Evolutionary conservation across 2,329 filamentous ascomycete genomes (phyloP), one percentile per base, ranked within the genome.

Genomic region (Cordyceps sp.): DNA sequence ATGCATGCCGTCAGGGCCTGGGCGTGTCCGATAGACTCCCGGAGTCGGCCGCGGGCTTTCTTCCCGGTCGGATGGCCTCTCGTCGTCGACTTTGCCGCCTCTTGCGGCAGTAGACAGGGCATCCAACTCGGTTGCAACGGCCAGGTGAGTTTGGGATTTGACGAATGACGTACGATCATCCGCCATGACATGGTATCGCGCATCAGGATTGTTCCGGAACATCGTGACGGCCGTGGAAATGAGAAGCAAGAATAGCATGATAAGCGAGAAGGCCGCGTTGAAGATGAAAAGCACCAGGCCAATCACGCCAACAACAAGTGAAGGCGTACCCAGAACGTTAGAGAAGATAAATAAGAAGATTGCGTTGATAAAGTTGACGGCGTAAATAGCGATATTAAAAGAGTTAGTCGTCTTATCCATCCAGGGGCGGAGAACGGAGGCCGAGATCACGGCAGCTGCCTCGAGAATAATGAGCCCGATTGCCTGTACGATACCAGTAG

Each of bases 351-450:
- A 64, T 22, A 94, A 62, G 62, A 93, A 92, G 52, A 94, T 76
- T 34, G 78, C 70, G 57, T 90, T 93, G 47, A 94, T 54, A 54
- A 94, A 93, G 64, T 93, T 94, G 56, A 93, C 66, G 29, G 73
- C 78, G 39, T 75, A 79, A 46, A 94, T 94, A 37, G 84, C 72
- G 47, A 96, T 93, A 60, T 94, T 94, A 68, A 93, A 93, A 30
- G 78, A 77, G 56, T 94, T 96, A 38, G 84, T 93, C 61, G 86
- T 88, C 73, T 93, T 93, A 66, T 94, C 88, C 88, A 96, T 96
- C 79, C 84, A 96, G 14, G 88, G 88, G 37, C 83, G 77, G 42
- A 94, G 61, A 33, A 93, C 77, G 37, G 75, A 79, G 34, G 84
- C 75, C 16, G 60, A 73, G 44, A 93, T 78, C 35, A 96, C 66